Evolutionary conservation across 805 yeast genomes (phyloP).

Genomic region (Isabelozyma pseudorhagii): DNA sequence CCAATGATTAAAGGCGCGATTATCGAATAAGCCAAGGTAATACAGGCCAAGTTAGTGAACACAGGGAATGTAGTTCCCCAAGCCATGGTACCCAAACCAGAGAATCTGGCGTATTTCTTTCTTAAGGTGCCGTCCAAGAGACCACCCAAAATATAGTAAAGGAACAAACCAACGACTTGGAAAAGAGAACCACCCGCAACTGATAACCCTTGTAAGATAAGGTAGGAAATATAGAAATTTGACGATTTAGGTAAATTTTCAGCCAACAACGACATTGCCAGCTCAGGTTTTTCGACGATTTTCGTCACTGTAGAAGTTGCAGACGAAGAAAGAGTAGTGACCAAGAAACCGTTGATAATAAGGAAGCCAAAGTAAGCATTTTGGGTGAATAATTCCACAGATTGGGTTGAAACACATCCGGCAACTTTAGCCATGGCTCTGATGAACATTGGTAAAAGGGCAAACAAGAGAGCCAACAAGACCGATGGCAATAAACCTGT

Average conservation of each 20-base stretch:
- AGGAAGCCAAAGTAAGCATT: slow-evolving; percentile 67
- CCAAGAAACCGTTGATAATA: slow-evolving; percentile 67
- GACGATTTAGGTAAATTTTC: slow-evolving; percentile 69
- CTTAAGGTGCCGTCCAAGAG: slow-evolving; percentile 63
- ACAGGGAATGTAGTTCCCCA: slow-evolving; percentile 84
- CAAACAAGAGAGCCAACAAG: slow-evolving; percentile 77
- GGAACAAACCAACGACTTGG: slow-evolving; percentile 56
- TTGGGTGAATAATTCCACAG: slow-evolving; percentile 63
- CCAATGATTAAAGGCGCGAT: slow-evolving; percentile 80
- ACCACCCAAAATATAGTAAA: slow-evolving; percentile 57
- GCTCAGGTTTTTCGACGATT: slow-evolving; percentile 55
- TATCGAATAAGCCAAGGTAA: slow-evolving; percentile 62
- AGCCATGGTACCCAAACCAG: slow-evolving; percentile 45
- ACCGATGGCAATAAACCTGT: slow-evolving; percentile 87
- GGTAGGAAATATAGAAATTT: slow-evolving; percentile 67
- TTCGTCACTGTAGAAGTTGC: slow-evolving; percentile 65
- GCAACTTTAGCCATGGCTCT: slow-evolving; percentile 61
- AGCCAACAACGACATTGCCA: slow-evolving; percentile 60
- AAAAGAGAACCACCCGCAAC: slow-evolving; percentile 62
- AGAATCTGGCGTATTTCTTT: slow-evolving; percentile 62
- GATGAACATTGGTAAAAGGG: slow-evolving; percentile 80
- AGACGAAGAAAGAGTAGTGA: slow-evolving; percentile 69
- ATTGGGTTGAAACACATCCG: slow-evolving; percentile 57
- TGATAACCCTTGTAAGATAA: slow-evolving; percentile 65
- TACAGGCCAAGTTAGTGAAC: slow-evolving; percentile 67